Percentiles rank a stretch among this genome's conserved stretches.
Conservation (phyloP, 2,329 filamentous ascomycete genomes). For the Colletotrichum tamarilloi region DNA sequence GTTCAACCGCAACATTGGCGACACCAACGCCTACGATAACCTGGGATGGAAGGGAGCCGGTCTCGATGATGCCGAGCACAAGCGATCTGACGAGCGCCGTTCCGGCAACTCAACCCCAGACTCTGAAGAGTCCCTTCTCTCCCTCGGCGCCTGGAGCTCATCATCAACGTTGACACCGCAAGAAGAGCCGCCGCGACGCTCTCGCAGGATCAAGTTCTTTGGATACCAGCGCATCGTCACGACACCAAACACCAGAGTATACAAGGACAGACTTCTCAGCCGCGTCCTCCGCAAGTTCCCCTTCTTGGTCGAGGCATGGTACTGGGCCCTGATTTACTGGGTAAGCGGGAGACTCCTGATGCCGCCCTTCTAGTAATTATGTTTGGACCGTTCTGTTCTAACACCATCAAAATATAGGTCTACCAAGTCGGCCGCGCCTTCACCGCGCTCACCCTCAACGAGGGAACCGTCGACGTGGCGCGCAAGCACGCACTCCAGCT, state of each 20-base stretch:
- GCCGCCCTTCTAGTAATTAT: too few species aligned
- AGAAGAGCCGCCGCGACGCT: conserved; percentile 44
- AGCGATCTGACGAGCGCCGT: conserved; percentile 50
- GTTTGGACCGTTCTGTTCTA: neutral
- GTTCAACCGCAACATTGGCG: conserved; percentile 55
- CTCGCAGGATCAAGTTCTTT: conserved; percentile 46
- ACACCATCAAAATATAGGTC: conserved; percentile 58
- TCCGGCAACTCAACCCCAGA: conserved; percentile 34
- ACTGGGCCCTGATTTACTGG: conserved; percentile 83
- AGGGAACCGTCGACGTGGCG: conserved; percentile 75
- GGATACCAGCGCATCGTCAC: conserved; percentile 54
- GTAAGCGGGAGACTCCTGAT: conserved; percentile 57
- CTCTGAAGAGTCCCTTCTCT: conserved; percentile 32
- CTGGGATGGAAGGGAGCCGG: conserved; percentile 32
- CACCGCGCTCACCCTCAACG: conserved; percentile 74
- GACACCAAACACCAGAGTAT: conserved; percentile 71
- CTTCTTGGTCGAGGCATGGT: conserved; percentile 81
- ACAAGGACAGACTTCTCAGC: conserved; percentile 70
- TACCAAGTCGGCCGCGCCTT: conserved; percentile 81
- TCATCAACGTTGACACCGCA: conserved; percentile 42
- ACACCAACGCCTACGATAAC: conserved; percentile 39
- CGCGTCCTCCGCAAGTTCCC: conserved; percentile 74
- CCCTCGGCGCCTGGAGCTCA: conserved; percentile 36
- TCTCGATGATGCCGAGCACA: conserved; percentile 29
- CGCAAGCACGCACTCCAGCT: conserved; percentile 75